Percentiles rank a stretch among this genome's conserved stretches.
Evolutionary conservation across 2,329 filamentous ascomycete species (phyloP).

Genomic region (Hypoxylon sp.): DNA sequence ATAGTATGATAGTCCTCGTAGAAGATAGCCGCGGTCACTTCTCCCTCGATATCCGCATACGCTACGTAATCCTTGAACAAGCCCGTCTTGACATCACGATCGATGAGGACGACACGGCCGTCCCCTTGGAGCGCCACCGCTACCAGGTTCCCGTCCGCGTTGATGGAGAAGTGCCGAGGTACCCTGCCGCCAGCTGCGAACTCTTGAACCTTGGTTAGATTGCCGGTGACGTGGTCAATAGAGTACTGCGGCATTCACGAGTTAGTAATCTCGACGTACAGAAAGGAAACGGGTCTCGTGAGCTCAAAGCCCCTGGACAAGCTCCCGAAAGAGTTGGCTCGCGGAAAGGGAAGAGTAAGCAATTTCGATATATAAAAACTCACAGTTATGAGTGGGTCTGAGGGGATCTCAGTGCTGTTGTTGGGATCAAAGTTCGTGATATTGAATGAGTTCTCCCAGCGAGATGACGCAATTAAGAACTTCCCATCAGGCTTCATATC

Average conservation of each 20-base stretch:
- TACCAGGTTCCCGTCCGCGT: conserved; percentile 73
- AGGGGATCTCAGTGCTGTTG: conserved; percentile 63
- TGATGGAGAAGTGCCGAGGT: conserved; percentile 78
- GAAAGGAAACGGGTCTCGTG: background rate
- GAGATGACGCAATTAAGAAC: conserved; percentile 77
- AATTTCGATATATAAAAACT: conserved; percentile 18
- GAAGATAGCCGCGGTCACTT: conserved; percentile 65
- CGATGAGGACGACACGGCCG: conserved; percentile 72
- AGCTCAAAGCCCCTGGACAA: background rate
- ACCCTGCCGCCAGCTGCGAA: conserved; percentile 74
- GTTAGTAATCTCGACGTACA: conserved; percentile 19
- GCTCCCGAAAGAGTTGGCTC: background rate
- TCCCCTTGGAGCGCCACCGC: conserved; percentile 76
- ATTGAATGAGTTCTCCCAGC: conserved; percentile 70
- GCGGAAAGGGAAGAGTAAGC: background rate
- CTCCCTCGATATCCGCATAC: conserved; percentile 59
- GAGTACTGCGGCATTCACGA: conserved; percentile 58
- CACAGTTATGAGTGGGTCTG: conserved; percentile 73
- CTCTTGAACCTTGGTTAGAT: conserved; percentile 68
- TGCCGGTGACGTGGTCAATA: conserved; percentile 68
- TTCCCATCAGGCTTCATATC: conserved; percentile 67
- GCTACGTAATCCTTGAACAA: conserved; percentile 65
- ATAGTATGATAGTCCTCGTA: conserved; percentile 55
- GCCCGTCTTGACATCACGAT: conserved; percentile 72
- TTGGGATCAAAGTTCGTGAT: conserved; percentile 63